Evolutionary conservation across 768 basidiomycete genomes (phyloP).

Genomic region (Candolleomyces aberdarensis): DNA sequence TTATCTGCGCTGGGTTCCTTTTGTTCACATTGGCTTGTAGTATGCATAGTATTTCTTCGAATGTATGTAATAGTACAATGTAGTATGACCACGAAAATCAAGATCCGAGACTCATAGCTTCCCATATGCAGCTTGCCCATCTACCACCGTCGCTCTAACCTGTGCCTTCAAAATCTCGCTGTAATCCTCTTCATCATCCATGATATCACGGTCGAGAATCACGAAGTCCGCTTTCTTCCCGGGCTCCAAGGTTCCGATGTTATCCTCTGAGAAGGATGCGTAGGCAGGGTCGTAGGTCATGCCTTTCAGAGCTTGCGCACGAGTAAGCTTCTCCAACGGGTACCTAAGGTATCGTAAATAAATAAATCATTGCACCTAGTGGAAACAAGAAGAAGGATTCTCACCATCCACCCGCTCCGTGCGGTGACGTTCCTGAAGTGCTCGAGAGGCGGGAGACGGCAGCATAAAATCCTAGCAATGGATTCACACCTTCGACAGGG

Average conservation of each 20-base stretch:
- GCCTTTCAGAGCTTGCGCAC: constrained; percentile 81
- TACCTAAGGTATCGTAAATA: constrained; percentile 48
- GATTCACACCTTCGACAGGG: constrained; percentile 89
- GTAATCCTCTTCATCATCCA: constrained; percentile 48
- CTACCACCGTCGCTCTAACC: constrained; percentile 75
- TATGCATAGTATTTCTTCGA: background rate
- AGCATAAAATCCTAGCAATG: constrained; percentile 87
- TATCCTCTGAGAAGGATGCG: constrained; percentile 75
- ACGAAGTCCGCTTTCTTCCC: constrained; percentile 89
- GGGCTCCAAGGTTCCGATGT: constrained; percentile 66
- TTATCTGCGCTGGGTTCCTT: constrained; percentile 7
- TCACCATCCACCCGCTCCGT: constrained; percentile 82
- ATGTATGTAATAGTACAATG: background rate
- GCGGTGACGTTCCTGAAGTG: constrained; percentile 71
- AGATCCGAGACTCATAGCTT: constrained; percentile 37
- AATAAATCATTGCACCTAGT: background rate
- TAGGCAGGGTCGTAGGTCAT: constrained; percentile 90
- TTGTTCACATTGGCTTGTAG: constrained; percentile 10
- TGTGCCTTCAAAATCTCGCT: constrained; percentile 60
- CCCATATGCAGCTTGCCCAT: constrained; percentile 54
- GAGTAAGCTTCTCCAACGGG: constrained; percentile 65
- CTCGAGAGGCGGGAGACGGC: constrained; percentile 70
- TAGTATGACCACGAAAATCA: constrained; percentile 32
- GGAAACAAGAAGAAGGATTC: constrained; percentile 14
- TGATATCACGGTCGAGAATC: constrained; percentile 77